Base-by-base conservation (phyloP, 2,329 filamentous ascomycete genomes). In the Blastomyces gilchristii region DNA sequence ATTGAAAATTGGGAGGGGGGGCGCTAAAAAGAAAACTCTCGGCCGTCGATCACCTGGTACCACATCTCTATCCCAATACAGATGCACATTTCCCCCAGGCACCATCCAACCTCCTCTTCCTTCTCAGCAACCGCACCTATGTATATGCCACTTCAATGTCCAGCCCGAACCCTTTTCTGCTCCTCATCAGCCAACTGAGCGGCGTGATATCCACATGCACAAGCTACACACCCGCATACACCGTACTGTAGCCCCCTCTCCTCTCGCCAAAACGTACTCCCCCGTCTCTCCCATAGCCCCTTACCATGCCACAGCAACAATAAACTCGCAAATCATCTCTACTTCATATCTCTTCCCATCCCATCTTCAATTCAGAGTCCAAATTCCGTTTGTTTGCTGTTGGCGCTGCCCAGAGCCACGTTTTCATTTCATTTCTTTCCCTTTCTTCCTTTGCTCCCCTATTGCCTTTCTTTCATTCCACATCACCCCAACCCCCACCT, bases 401-500 rank as follows among this genome's bases (percentile, higher is more conserved):
- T 39, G 37, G 37, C 37, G 2, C 37, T 39, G 37, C 37, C 37
- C 37, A 39, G 8, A 39, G 12, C 9, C 37, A 39, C 9, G 1
- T 39, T 39, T 12, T 39, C 34, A 37, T 37, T 39, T 12, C 45
- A 9, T 25, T 16, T 28, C 54, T 41, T 25, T 18, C 16, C 28
- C 28, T 57, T 22, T 25, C 22, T 41, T 2, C 18, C n/a, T 25
- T 31, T 7, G 2, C 50, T 53, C 11, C 5, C 25, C 25, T 37
- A 37, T 37, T 3, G 31, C 31, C 31, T 34, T 54, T 14, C 16
- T 12, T 41, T 31, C 18, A 47, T 65, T 66, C 60, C 65, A 64
- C 54, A 54, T 41, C 63, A 63, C 39, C 49, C 65, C 66, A 39
- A 1, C 9, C 9, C 37, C 9, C 34, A 7, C 54, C 66, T 60